Base-by-base conservation (phyloP, 2,329 filamentous ascomycete genomes). In the Phoma sp. region DNA sequence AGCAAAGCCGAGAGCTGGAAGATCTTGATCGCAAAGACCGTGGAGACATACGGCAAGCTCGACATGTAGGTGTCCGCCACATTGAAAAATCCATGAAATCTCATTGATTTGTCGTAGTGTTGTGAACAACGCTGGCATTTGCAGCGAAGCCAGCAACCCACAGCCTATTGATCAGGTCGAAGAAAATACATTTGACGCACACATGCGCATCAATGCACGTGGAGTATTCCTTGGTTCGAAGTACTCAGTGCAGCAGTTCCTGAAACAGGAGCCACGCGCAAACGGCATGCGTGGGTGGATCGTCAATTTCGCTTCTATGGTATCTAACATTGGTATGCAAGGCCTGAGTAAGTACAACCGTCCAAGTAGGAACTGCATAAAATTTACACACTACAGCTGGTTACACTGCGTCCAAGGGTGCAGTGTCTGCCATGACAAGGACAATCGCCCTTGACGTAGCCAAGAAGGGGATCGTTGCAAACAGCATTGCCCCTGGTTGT, bases 371-470 rank as follows among this genome's bases (percentile, higher is more conserved):
- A 33, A 29, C 25, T 19, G 8, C 15, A 35, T n/a, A 31, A 22
- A 19, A 19, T 46, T 46, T 5, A 55, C 25, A 12, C 12, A 19
- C 6, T 15, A 39, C 60, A 69, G 73, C 75, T 24, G 69, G 71
- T 17, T 83, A 82, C 61, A 78, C 76, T 48, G 77, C 79, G 2
- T 77, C 73, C 37, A 83, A 83, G 59, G 78, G 77, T 9, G 81
- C 79, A 0, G 78, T 81, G 6, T 69, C 77, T 9, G 70, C 76
- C 37, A 69, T 84, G 39, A 82, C 80, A 7, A 78, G 77, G 46
- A 73, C 77, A 47, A 69, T 80, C n/a, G 77, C 78, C 2, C 57
- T 79, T n/a, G 77, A 80, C 46, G 78, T 78, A 51, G 77, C 75
- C 2, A 65, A 67, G 33, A 64, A 79, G 29, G 65, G 70, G 12